A percentile compares a stretch with the other conserved stretches of the same genome.
These are phyloP conservation scores for Aegle marmelos DNA, from an alignment of 345 rosid genomes.

Conservation along the genomic window DNA sequence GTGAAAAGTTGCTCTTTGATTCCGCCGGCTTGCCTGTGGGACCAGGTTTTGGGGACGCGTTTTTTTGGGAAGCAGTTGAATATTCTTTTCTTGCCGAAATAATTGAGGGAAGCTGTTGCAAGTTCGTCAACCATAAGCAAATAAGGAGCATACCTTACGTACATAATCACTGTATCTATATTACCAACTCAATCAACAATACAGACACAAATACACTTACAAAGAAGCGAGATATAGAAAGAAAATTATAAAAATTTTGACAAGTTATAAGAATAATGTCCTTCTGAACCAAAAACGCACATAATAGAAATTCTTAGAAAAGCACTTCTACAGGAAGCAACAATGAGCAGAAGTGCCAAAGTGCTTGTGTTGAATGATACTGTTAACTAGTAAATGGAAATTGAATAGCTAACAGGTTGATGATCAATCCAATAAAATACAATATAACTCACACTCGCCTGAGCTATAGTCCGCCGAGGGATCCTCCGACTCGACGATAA, in stretches of 20 bases:
- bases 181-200: neutral
- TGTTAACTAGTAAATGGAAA: neutral
- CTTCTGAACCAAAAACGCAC: neutral
- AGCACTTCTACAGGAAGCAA: neutral
- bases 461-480: constrained; percentile 39
- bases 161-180: neutral
- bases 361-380: neutral
- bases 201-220: neutral
- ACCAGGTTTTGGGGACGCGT: constrained; percentile 41
- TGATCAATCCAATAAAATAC: neutral
- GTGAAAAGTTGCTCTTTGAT: constrained; percentile 37
- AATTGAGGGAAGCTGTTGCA: constrained; percentile 36
- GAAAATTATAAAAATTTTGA: neutral
- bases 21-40: constrained; percentile 42
- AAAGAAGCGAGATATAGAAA: neutral
- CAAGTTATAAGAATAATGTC: neutral
- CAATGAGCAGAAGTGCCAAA: neutral
- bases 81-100: constrained; percentile 48
- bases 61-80: constrained; percentile 44
- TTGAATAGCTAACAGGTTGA: neutral
- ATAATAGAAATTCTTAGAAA: neutral
- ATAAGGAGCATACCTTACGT: neutral
- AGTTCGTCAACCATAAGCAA: constrained; percentile 14
- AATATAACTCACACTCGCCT: constrained; percentile 34
- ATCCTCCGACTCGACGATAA: constrained; percentile 53